phyloP scores from a whole-genome alignment of 2,329 filamentous ascomycete species.

The Remersonia thermophila region DNA sequence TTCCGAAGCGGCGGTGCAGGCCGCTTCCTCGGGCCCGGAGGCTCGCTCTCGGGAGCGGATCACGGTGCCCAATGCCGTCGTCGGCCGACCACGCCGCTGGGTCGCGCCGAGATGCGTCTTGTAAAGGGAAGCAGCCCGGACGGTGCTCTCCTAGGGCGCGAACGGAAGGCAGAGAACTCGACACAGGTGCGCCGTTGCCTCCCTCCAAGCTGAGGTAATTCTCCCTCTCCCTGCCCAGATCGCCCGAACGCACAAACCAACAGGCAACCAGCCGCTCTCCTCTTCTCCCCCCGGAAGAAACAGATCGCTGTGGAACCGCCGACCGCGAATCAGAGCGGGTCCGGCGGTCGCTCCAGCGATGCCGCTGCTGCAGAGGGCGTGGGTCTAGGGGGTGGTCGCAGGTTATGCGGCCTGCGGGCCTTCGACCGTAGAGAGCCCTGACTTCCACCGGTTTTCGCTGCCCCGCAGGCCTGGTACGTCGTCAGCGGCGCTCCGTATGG shows the following conservation, averaged over 20 bases:
- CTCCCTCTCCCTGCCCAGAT: conserved; percentile 1
- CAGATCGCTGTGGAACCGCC: conserved; percentile 10
- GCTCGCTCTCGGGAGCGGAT: no score
- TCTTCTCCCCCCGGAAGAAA: conserved; percentile 5
- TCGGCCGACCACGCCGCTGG: no score
- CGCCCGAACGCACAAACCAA: background rate
- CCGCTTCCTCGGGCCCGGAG: no score
- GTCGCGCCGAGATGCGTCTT: no score
- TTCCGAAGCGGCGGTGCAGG: no score
- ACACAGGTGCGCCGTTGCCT: background rate
- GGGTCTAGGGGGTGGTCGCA: conserved; percentile 10
- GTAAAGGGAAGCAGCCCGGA: background rate
- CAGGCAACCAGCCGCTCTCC: conserved; percentile 3
- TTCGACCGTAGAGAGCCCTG: background rate
- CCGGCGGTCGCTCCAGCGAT: conserved; percentile 9
- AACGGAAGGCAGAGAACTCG: background rate
- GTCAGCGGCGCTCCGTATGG: background rate
- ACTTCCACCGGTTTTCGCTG: background rate
- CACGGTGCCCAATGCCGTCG: no score
- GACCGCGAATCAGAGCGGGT: conserved; percentile 12
- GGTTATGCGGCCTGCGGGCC: conserved; percentile 5
- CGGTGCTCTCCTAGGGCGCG: background rate
- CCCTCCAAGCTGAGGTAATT: conserved; percentile 7
- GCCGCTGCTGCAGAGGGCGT: conserved; percentile 10
- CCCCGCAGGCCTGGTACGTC: background rate